A percentile compares a stretch with the other conserved stretches of the same genome.
phyloP scores from a whole-genome alignment of 176 grass and related monocot genomes.

The Aegilops umbellulata region DNA sequence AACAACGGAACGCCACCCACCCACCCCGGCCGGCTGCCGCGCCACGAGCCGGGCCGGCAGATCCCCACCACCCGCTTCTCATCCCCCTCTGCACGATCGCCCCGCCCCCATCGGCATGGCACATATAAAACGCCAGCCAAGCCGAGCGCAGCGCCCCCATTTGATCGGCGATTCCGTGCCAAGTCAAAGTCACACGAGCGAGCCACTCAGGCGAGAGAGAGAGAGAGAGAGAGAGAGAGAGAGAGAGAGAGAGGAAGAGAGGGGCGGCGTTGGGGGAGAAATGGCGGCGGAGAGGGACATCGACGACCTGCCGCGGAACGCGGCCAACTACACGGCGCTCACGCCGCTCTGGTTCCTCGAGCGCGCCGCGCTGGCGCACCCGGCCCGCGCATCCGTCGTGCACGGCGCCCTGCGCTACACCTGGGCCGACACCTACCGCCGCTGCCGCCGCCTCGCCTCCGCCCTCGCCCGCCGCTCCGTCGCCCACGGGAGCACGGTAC shows the following conservation, averaged over 20 bases:
- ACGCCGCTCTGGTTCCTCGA: conserved; percentile 98
- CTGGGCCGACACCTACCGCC: conserved; percentile 87
- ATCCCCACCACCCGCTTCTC: conserved; percentile 29
- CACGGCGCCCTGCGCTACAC: conserved; percentile 75
- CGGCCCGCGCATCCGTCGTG: conserved; percentile 56
- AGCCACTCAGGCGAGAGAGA: not conserved
- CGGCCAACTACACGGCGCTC: conserved; percentile 80
- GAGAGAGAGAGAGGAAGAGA: not conserved
- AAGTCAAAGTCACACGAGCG: conserved; percentile 29
- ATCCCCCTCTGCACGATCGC: not conserved
- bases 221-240: not conserved
- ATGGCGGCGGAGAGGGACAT: conserved; percentile 78
- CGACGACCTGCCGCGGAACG: conserved; percentile 83
- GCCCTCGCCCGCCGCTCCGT: conserved; percentile 65
- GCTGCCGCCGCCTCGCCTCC: conserved; percentile 85
- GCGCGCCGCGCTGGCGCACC: conserved; percentile 78
- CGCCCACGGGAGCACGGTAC: conserved; percentile 67
- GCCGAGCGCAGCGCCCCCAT: not conserved
- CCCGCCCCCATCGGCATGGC: not conserved
- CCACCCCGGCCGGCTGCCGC: not conserved
- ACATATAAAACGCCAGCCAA: conserved; percentile 18
- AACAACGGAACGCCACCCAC: not conserved
- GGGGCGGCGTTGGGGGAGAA: conserved; percentile 16
- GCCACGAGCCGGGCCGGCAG: not conserved
- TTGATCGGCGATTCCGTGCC: conserved; percentile 11